Conservation (phyloP, 1,284 basidiomycete genomes). For the Malassezia slooffiae region DNA sequence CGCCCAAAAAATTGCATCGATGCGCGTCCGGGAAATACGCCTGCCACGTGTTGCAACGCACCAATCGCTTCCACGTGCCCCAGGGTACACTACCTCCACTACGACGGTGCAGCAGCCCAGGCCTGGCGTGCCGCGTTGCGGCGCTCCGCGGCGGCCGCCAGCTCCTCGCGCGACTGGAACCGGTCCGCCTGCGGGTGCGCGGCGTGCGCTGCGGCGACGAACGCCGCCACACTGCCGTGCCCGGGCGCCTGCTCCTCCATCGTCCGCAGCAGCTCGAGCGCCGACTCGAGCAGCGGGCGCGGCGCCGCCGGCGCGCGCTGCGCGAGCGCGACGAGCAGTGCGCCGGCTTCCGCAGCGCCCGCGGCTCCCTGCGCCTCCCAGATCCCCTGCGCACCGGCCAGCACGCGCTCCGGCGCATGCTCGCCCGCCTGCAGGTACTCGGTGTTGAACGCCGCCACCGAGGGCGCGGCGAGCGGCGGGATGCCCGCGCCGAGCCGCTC, state of each 20-base stretch:
- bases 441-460: conserved; percentile 60
- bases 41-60: too few species aligned
- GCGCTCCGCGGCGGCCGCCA: conserved; percentile 13
- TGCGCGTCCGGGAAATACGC: too few species aligned
- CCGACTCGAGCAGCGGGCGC: too few species aligned
- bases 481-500: conserved; percentile 39
- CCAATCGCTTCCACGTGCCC: too few species aligned
- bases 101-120: too few species aligned
- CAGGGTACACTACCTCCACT: too few species aligned
- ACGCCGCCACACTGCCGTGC: conserved; percentile 13
- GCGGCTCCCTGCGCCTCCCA: conserved; percentile 43
- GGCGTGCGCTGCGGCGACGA: conserved; percentile 34
- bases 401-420: conserved; percentile 57
- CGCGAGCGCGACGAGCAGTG: conserved; percentile 1
- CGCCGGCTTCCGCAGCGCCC: conserved; percentile 3
- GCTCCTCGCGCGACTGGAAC: conserved; percentile 42
- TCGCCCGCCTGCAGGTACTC: conserved; percentile 60
- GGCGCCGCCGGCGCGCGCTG: too few species aligned
- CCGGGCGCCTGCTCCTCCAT: conserved; percentile 1
- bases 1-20: too few species aligned
- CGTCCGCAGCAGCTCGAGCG: neutral
- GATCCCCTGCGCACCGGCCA: conserved; percentile 51
- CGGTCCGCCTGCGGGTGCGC: conserved; percentile 46
- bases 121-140: too few species aligned
- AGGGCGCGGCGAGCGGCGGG: conserved; percentile 40